Base-by-base conservation (phyloP, 306 rosid genomes). In the Casuarina equisetifolia region DNA sequence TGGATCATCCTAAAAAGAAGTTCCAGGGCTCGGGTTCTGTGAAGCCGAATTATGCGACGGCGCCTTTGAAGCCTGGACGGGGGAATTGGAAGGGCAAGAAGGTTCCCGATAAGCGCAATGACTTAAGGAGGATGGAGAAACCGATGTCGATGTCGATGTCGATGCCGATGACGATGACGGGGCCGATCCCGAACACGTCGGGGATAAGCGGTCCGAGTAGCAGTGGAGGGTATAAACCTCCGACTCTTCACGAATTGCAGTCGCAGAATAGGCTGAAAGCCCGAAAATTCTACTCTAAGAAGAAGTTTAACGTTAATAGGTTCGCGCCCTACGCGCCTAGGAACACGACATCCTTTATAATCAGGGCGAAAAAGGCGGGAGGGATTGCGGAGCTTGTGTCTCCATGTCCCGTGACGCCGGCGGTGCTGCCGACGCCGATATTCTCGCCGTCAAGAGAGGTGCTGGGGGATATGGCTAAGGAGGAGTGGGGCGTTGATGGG, bases 261-360 rank as follows among this genome's bases (percentile, higher is more conserved):
- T 92, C 93, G 9, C 97, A 92, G 72, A 90, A 94, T 81, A 92
- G 89, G 7, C 43, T 81, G 36, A 91, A 91, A 69, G 83, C 85
- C 7, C 85, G 95, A 1, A 82, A 91, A 57, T 88, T 91, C 62
- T 82, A 89, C 64, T 77, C 85, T 3, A 93, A 86, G 75, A 87
- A 87, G 83, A 93, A 78, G 54, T 83, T 77, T 63, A 79, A 88
- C 78, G 86, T 77, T 42, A 67, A 67, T 42, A 82, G 97, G 74
- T 94, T 94, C 35, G 92, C 90, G 0, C 98, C 98, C 20, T 91
- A 85, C 1, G 98, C 98, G 3, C 97, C 97, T 16, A 88, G 90
- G 62, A 93, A 93, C 74, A 93, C 96, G 1, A 86, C 97, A 0
- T 90, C 98, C 35, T 93, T 80, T 79, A 44, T 91, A 67, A 91